Evolutionary conservation across 176 grass and related monocot species (phyloP), one percentile per base, ranked within the genome.

Genomic region (Triticum monococcum): DNA sequence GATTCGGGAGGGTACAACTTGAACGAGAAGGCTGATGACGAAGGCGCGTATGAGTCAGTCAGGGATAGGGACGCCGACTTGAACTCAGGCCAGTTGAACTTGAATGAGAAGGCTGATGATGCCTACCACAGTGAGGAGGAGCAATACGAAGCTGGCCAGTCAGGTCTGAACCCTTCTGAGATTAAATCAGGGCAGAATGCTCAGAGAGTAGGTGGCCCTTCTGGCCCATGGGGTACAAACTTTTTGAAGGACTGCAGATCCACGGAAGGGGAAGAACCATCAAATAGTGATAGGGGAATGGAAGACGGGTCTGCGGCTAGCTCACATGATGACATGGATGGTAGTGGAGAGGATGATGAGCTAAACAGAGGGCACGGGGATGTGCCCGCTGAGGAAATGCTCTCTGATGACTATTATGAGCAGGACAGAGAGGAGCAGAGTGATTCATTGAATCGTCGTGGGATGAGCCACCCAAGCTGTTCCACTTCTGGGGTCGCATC

Each of bases 341-440:
- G 38, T 37, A 88, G 85, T 36, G 84, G 82, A 91, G 83, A 89
- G 35, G 85, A 92, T 17, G 90, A 91, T 82, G 80, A 72, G 17
- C 69, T 89, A 37, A 87, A 87, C 60, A 84, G 81, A 88, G 92
- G 72, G 61, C 80, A 94, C 24, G 82, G 89, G 16, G 93, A 92
- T 38, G 88, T 92, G 57, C 90, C 92, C 30, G 91, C 93, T 62
- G 93, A 98, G 59, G 96, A 98, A 61, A 94, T 98, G 97, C 94
- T 96, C 17, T 96, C 97, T 1, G 97, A 98, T 88, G 92, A 98
- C 71, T 95, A 98, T 77, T 96, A 98, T 41, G 94, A 98, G 81
- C 97, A 96, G 87, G 94, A 98, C 16, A 92, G 89, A 28, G 94
- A 94, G 52, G 97, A 96, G 40, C 90, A 89, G 83, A 96, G 77